A percentile compares a stretch with the other conserved stretches of the same genome.
Evolutionary conservation across 2,329 filamentous ascomycete genomes (phyloP).

Genomic region (Monilinia aucupariae): DNA sequence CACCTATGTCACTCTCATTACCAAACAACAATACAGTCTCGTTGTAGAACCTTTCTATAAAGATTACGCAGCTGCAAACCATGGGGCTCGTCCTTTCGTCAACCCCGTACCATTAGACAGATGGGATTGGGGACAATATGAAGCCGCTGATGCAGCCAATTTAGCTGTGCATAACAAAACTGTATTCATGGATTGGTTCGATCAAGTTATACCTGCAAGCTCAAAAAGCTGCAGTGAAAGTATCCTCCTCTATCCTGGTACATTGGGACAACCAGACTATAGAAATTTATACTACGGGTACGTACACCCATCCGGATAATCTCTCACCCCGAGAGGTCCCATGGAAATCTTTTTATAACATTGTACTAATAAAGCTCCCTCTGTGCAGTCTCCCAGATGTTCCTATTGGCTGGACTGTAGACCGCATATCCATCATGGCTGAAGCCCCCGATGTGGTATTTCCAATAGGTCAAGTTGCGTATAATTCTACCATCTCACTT

Average conservation of each 20-base stretch:
- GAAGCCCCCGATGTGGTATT: conserved; percentile 45
- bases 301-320: not conserved
- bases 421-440: conserved; percentile 42
- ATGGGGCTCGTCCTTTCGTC: conserved; percentile 44
- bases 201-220: conserved; percentile 41
- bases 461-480: conserved; percentile 38
- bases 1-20: conserved; percentile 44
- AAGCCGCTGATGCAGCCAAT: conserved; percentile 36
- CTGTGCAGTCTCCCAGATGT: conserved; percentile 37
- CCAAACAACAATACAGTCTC: conserved; percentile 43
- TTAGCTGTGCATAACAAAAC: conserved; percentile 47
- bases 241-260: conserved; percentile 45
- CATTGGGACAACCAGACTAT: conserved; percentile 39
- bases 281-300: conserved; percentile 40
- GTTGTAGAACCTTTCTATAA: conserved; percentile 45
- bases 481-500: conserved; percentile 43
- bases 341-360: not conserved
- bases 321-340: not conserved
- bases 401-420: conserved; percentile 43
- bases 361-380: not conserved
- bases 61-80: conserved; percentile 43
- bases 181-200: conserved; percentile 44
- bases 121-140: conserved; percentile 43
- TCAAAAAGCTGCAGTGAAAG: conserved; percentile 44
- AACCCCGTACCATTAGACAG: conserved; percentile 45